Evolutionary conservation across 495 filamentous ascomycete species (phyloP), one percentile per base, ranked within the genome.

Genomic region (Neohortaea acidophila): DNA sequence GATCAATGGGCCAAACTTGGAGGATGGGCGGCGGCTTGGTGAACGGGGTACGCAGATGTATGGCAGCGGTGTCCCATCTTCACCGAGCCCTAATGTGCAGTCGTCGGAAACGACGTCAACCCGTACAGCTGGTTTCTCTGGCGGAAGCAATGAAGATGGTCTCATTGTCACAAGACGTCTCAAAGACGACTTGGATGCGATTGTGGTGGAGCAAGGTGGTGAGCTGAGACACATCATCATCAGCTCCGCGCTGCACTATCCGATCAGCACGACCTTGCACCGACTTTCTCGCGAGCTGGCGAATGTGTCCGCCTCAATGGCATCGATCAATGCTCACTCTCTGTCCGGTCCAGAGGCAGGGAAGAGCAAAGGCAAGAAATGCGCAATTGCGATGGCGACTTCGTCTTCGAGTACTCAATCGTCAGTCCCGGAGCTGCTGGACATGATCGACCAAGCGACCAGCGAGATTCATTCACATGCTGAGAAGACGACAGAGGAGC

Each of bases 191-290:
- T 43, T 58, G 14, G 43, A 58, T 30, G 37, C 43, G 3, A 45
- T 55, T 19, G 35, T 58, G 18, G 25, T 42, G 2, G 46, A 54
- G 40, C 53, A 54, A 24, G n/a, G 24, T 8, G 50, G 49, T 18
- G 38, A 44, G 3, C 35, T 58, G 1, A 26, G 49, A n/a, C 17
- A 36, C 9, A 51, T 56, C 11, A 43, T 58, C 24, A 48, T 41
- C 34, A 54, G 54, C 21, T 35, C 49, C 8, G 32, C 34, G 10
- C 24, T 21, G 13, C 36, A 37, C 26, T 39, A 45, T n/a, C 43
- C 47, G 17, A 44, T 25, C 5, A 22, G 37, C 9, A 33, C 37
- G 5, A 41, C 39, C 25, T 21, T 55, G 21, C 47, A 49, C 4
- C 47, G 33, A 17, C 47, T 55, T 3, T 51, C 55, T 21, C 26